Base-by-base conservation (phyloP, 345 rosid genomes). In the Lepidium aucheri region DNA sequence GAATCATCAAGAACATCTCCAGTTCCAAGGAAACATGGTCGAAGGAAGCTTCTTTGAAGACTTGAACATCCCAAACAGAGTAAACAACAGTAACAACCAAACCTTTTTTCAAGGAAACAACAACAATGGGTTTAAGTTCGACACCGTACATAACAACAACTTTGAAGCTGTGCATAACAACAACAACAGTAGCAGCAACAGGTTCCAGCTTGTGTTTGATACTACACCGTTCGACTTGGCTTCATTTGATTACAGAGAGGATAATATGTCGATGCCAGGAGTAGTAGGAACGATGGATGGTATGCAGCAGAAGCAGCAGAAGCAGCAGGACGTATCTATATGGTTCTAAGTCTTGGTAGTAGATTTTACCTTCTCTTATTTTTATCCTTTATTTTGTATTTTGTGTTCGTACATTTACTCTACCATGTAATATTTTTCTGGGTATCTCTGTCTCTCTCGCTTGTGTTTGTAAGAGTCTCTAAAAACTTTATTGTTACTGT, bases 311-410 rank as follows among this genome's bases (percentile, higher is more conserved):
- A 20, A 20, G 22, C 22, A 20, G 76, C 86, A 85, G 81, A 91
- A 85, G 45, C 85, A 85, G 81, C 97, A 85, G 55, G 94, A 90
- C 41, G 83, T 70, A 11, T 47, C 96, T 34, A 69, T 82, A 38
- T 94, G 97, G 99, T 88, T 82, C 84, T 74, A 62, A 69, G 62
- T 51, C 56, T 26, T 73, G 65, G 70, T 57, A 47, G 68, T 71
- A 71, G 51, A 70, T 54, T 45, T 53, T 57, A 54, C 46, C 64
- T 38, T 46, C 69, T 63, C 12, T 28, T 38, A 30, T 63, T 63
- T 71, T 45, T 41, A 52, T 53, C n/a, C 18, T 13, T n/a, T 6
- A 34, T 11, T 52, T 33, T 18, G n/a, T 40, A 24, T 32, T 30
- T 59, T 41, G 17, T 40, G 53, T 14, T 49, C 58, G 50, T 60